phyloP scores from a whole-genome alignment of 257 asterid genomes.

The Nicotiana knightiana region DNA sequence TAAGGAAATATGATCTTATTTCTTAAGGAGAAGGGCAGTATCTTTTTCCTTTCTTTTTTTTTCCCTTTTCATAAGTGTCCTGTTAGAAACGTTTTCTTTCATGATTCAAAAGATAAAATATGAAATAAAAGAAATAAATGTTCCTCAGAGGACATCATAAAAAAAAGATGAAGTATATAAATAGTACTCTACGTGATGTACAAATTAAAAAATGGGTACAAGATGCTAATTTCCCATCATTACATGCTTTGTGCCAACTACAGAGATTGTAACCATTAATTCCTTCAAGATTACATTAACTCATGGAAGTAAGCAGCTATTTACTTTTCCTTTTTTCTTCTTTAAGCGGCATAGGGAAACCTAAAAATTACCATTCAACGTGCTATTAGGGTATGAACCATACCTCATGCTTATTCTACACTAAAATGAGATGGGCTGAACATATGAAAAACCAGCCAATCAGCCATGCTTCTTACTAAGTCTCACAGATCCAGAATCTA shows the following conservation, averaged over 20 bases:
- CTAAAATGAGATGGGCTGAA: not conserved
- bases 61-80: too few species aligned
- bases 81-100: too few species aligned
- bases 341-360: not conserved
- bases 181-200: not conserved
- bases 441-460: not conserved
- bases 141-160: not conserved
- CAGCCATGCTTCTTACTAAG: not conserved
- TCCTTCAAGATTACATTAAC: not conserved
- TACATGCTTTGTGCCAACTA: not conserved
- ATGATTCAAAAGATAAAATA: too few species aligned
- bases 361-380: not conserved
- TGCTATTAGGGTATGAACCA: not conserved
- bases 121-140: too few species aligned
- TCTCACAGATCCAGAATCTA: constrained; percentile 5
- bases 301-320: not conserved
- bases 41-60: too few species aligned
- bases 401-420: not conserved
- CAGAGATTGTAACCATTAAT: not conserved
- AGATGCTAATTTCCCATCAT: too few species aligned
- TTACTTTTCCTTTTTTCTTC: not conserved
- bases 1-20: too few species aligned
- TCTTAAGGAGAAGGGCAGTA: too few species aligned
- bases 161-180: not conserved
- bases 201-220: not conserved